phyloP scores from a whole-genome alignment of 345 rosid genomes.

The Aquilaria yunnanensis region DNA sequence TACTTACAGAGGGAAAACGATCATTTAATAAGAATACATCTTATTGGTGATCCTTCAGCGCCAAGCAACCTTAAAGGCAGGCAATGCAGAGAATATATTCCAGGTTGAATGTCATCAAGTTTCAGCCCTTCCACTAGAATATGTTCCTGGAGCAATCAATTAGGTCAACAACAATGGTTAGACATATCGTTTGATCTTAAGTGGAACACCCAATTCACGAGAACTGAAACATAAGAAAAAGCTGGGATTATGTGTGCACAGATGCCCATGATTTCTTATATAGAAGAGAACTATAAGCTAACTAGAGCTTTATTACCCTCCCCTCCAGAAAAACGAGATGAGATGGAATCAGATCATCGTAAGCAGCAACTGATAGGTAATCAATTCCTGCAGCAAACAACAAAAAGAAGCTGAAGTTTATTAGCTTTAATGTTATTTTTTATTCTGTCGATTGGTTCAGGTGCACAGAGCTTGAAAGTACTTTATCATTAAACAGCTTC shows the following conservation, averaged over 20 bases:
- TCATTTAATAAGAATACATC: slow-evolving; percentile 44
- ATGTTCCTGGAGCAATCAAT: slow-evolving; percentile 21
- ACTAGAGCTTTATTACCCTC: slow-evolving; percentile 29
- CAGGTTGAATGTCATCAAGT: slow-evolving; percentile 27
- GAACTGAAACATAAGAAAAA: not conserved
- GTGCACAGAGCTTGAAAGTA: too few species aligned
- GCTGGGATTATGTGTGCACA: too few species aligned
- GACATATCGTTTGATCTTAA: not conserved
- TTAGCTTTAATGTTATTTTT: too few species aligned
- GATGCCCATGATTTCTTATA: not conserved
- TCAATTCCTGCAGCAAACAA: slow-evolving; percentile 41
- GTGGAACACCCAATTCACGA: not conserved
- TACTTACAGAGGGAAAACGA: too few species aligned
- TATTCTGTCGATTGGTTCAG: not conserved
- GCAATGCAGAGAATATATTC: slow-evolving; percentile 32
- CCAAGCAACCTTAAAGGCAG: slow-evolving; percentile 33
- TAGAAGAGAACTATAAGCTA: not conserved
- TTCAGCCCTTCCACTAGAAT: slow-evolving; percentile 33
- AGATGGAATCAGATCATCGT: slow-evolving; percentile 32
- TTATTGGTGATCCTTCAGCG: slow-evolving; percentile 33
- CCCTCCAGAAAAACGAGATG: slow-evolving; percentile 40
- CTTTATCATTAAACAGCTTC: too few species aligned
- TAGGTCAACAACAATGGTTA: not conserved
- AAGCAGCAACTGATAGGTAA: slow-evolving; percentile 71
- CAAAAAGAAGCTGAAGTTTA: too few species aligned